Base-by-base conservation (phyloP, 192 early-diverging fungal species). In the Haplosporangium gracile region DNA sequence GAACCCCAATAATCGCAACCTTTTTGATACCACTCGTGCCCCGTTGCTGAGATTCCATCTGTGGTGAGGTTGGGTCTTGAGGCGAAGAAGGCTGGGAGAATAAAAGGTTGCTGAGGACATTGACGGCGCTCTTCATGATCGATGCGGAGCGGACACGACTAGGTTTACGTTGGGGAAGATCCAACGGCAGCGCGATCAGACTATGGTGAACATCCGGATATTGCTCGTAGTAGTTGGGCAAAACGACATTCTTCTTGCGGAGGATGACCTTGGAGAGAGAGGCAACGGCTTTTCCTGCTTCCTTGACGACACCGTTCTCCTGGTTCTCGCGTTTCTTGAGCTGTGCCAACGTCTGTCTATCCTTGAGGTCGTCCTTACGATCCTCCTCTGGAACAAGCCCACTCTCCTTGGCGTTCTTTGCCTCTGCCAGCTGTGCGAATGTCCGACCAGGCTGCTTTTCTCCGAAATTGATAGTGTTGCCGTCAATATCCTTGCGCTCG, bases 1-100 rank as follows among this genome's bases (percentile, higher is more conserved):
- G 97, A 1, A 98, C 92, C 29, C 97, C 97, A 65, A 99, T 92
- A 10, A 99, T 92, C 16, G 90, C 95, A 24, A 97, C 91, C 11
- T 90, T 87, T 51, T 90, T 88, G 24, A 90, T 81, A 65, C 85
- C 91, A 9, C 69, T 71, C 22, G 86, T 29, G 8, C 78, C 83
- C 39, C 38, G 78, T 34, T 80, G 78, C 20, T 72, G 39, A 0
- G 40, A 29, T 2, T 85, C 78, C 42, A 68, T 53, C 15, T 65
- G 63, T 2, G 72, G 32, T 11, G 76, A 42, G 2, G 82, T 43
- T 7, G 70, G 29, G 18, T 32, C 97, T 95, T 82, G 57, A 20
- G 39, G 45, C 24, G 81, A 26, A 6, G 68, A 20, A 36, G 49
- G 6, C 22, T 79, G 80, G 32, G 74, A 80, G 45, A 85, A 85